phyloP scores from a whole-genome alignment of 2,329 filamentous ascomycete genomes.

The Cercospora sp. region DNA sequence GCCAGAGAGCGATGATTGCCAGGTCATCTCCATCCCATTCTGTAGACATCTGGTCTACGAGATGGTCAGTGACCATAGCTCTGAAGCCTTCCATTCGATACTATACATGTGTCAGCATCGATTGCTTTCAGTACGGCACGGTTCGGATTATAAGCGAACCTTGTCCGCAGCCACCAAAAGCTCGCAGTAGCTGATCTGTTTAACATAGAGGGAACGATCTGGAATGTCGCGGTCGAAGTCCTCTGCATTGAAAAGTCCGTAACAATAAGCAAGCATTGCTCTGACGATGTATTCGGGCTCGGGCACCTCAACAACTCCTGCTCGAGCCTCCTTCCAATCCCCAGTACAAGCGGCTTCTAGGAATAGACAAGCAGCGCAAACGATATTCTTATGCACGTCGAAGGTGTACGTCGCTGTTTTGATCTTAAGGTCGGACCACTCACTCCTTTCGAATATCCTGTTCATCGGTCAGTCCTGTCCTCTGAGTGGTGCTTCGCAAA shows the following conservation, averaged over 20 bases:
- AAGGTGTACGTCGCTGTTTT: background rate
- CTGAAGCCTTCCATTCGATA: background rate
- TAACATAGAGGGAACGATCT: too few relatives aligned
- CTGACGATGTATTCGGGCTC: background rate
- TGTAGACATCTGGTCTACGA: background rate
- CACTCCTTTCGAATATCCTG: background rate
- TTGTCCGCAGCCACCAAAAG: background rate
- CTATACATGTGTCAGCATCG: background rate
- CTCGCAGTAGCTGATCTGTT: background rate
- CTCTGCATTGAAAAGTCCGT: background rate
- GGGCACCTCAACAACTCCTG: background rate
- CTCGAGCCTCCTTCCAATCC: background rate
- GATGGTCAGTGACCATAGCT: background rate
- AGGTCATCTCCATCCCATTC: background rate
- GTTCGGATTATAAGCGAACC: background rate
- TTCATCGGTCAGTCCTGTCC: too few relatives aligned
- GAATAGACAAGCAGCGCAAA: slow-evolving; percentile 9
- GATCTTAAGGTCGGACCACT: slow-evolving; percentile 8
- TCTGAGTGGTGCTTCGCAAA: too few relatives aligned
- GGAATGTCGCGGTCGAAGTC: background rate
- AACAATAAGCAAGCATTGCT: background rate
- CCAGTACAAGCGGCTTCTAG: slow-evolving; percentile 4
- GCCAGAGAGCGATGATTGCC: background rate
- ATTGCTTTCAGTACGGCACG: background rate
- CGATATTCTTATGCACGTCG: slow-evolving; percentile 10